Evolutionary conservation across 768 basidiomycete genomes (phyloP).

Genomic region (Rhizopogon vinicolor): DNA sequence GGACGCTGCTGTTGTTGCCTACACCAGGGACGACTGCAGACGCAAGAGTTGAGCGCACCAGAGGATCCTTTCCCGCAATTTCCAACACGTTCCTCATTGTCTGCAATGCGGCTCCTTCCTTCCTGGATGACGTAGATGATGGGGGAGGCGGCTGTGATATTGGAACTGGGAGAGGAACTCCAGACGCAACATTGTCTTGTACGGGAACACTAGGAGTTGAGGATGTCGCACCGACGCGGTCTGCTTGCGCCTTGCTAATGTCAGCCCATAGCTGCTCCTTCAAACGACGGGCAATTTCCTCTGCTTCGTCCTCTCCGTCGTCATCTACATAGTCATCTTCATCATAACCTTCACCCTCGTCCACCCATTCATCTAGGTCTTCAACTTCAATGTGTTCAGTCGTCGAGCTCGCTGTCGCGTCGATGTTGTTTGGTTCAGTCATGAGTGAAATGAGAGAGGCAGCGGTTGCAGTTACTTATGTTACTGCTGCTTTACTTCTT

Average conservation of each 20-base stretch:
- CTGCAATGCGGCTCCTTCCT: slow-evolving; percentile 53
- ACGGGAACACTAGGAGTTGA: not conserved
- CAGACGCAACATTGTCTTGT: not conserved
- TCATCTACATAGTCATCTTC: slow-evolving; percentile 53
- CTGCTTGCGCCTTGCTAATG: slow-evolving; percentile 59
- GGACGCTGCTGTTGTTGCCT: slow-evolving; percentile 41
- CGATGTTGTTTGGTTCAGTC: not conserved
- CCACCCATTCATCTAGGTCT: slow-evolving; percentile 31
- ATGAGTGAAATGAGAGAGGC: not conserved
- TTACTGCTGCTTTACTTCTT: not conserved
- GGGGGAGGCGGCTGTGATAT: not conserved
- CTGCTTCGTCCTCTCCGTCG: slow-evolving; percentile 61
- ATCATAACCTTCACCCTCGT: slow-evolving; percentile 40
- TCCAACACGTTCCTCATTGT: slow-evolving; percentile 64
- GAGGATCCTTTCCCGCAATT: slow-evolving; percentile 50
- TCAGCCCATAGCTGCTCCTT: slow-evolving; percentile 80
- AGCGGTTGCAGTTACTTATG: not conserved
- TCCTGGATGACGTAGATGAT: slow-evolving; percentile 25
- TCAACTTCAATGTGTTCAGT: not conserved
- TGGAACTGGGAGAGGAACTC: not conserved
- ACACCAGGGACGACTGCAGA: slow-evolving; percentile 45
- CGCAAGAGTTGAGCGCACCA: slow-evolving; percentile 51
- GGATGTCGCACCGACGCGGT: slow-evolving; percentile 17
- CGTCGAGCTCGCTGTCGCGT: not conserved
- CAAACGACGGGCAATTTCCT: slow-evolving; percentile 67